Conservation (phyloP, 768 basidiomycete species). For the Collybia nuda region DNA sequence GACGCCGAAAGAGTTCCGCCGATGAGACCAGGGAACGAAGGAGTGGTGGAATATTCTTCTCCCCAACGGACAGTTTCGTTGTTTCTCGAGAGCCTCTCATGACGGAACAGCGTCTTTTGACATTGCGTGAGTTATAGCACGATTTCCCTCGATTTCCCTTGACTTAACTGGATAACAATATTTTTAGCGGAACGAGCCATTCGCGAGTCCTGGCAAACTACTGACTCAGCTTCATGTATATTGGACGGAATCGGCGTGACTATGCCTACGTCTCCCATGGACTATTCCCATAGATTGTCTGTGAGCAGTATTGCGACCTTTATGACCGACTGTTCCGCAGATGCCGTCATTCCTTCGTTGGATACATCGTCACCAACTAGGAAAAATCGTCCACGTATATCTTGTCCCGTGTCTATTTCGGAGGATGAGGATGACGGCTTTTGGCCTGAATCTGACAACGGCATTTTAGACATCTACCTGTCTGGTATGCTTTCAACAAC, state of each 20-base stretch:
- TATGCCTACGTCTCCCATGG: slow-evolving; percentile 32
- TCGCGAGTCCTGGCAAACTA: slow-evolving; percentile 49
- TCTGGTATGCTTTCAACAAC: slow-evolving; percentile 25
- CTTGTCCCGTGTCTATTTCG: slow-evolving; percentile 35
- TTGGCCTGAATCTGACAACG: slow-evolving; percentile 36
- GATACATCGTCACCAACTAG: slow-evolving; percentile 7
- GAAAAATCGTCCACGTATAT: slow-evolving; percentile 24
- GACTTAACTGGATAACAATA: background rate
- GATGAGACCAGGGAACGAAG: slow-evolving; percentile 8
- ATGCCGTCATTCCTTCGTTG: slow-evolving; percentile 51
- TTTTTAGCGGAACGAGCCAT: slow-evolving; percentile 20
- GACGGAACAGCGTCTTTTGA: slow-evolving; percentile 2
- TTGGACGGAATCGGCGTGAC: slow-evolving; percentile 38
- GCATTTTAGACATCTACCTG: slow-evolving; percentile 29
- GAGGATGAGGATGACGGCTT: slow-evolving; percentile 35
- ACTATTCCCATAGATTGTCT: slow-evolving; percentile 38
- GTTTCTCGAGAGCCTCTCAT: slow-evolving; percentile 2
- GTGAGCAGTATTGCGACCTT: slow-evolving; percentile 56
- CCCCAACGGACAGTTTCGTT: slow-evolving; percentile 6
- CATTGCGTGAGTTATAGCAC: slow-evolving; percentile 3
- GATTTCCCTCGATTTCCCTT: background rate
- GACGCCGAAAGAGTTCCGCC: slow-evolving; percentile 10
- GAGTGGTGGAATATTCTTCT: slow-evolving; percentile 14
- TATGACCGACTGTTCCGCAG: slow-evolving; percentile 55
- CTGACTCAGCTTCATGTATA: slow-evolving; percentile 35